A percentile compares a stretch with the other conserved stretches of the same genome.
Conservation (phyloP, 129 eudicot species). For the Mikania micrantha region DNA sequence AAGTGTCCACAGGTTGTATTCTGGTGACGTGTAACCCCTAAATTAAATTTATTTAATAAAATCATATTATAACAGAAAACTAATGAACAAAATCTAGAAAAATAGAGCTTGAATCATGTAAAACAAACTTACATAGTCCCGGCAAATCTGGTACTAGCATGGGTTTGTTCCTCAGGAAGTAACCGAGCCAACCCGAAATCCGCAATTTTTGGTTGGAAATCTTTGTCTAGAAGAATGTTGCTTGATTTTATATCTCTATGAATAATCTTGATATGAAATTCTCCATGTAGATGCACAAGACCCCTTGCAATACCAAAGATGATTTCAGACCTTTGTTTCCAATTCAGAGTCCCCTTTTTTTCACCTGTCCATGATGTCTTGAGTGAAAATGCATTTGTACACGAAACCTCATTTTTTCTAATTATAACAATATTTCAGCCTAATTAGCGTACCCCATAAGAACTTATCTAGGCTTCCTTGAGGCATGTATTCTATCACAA, state of each 20-base stretch:
- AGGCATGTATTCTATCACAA: constrained; percentile 63
- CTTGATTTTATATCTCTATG: constrained; percentile 75
- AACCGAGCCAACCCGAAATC: constrained; percentile 83
- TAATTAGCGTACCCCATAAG: constrained; percentile 40
- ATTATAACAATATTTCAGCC: background rate
- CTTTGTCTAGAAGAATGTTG: constrained; percentile 63
- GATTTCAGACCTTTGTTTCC: constrained; percentile 56
- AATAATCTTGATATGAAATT: constrained; percentile 62
- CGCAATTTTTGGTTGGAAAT: constrained; percentile 59
- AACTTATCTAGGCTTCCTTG: constrained; percentile 68
- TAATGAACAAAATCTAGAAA: background rate
- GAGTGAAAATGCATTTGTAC: no score
- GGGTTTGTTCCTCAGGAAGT: constrained; percentile 56
- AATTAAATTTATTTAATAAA: no score
- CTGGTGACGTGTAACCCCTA: constrained; percentile 81
- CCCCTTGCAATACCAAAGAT: constrained; percentile 65
- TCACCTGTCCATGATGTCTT: constrained; percentile 28
- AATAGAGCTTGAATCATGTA: background rate
- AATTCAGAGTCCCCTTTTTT: constrained; percentile 40
- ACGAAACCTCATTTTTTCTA: no score
- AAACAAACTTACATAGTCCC: constrained; percentile 65
- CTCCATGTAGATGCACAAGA: constrained; percentile 62
- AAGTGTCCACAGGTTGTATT: constrained; percentile 69
- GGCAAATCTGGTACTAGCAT: constrained; percentile 61
- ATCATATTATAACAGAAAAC: no score